Evolutionary conservation across 441 rosid species (phyloP).

Genomic region (Erysimum cheiri): DNA sequence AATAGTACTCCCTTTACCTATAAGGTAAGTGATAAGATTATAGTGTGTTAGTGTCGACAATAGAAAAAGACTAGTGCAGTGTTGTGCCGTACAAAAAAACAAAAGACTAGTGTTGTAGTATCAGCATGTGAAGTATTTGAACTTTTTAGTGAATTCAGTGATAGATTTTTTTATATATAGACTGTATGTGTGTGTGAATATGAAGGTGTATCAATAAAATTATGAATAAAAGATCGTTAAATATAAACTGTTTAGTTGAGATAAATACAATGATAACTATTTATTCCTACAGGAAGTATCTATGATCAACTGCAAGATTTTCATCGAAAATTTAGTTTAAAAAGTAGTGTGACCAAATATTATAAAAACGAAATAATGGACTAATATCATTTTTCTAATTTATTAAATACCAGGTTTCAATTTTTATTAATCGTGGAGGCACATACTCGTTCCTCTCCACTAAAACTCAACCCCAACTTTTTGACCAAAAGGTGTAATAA

Average conservation of each 20-base stretch:
- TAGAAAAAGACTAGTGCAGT: background rate
- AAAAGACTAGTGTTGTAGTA: constrained; percentile 15
- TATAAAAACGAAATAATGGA: background rate
- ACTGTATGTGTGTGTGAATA: no score
- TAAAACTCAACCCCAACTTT: constrained; percentile 32
- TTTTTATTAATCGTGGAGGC: constrained; percentile 28
- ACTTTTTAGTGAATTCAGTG: constrained; percentile 35
- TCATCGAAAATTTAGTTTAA: no score
- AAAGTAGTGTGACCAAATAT: background rate
- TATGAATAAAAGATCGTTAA: no score
- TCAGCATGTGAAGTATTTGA: constrained; percentile 35
- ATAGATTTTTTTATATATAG: no score
- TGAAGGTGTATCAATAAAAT: no score
- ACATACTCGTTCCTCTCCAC: constrained; percentile 32
- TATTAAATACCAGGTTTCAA: constrained; percentile 18
- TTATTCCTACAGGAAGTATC: no score
- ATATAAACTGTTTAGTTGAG: no score
- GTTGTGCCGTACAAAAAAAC: background rate
- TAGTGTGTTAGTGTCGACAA: constrained; percentile 20
- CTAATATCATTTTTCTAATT: background rate
- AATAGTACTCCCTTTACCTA: constrained; percentile 6
- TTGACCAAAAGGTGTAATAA: constrained; percentile 37
- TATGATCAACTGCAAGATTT: no score
- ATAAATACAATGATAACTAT: no score
- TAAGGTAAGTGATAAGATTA: constrained; percentile 12